Percentiles rank a stretch among this genome's conserved stretches.
Conservation (phyloP, 495 filamentous ascomycete genomes). For the Lasiosphaeria hispida region DNA sequence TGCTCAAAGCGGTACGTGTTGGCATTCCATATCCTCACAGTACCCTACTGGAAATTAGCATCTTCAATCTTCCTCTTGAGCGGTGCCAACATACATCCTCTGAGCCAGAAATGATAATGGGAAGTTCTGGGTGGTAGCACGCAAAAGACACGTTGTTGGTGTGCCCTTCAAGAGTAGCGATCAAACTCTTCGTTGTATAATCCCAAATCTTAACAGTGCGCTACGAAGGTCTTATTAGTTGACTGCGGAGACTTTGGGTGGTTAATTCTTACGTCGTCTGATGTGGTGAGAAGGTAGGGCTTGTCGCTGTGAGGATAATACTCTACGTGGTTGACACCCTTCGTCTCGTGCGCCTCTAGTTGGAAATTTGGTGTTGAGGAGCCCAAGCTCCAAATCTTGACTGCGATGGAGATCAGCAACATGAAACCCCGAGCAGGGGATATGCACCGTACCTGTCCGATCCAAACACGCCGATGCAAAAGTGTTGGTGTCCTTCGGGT, state of each 20-base stretch:
- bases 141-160: conserved; percentile 99
- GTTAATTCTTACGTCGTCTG: conserved; percentile 61
- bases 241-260: neutral
- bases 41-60: conserved; percentile 50
- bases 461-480: conserved; percentile 97
- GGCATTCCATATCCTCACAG: conserved; percentile 97
- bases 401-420: conserved; percentile 30
- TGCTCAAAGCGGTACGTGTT: conserved; percentile 95
- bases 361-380: conserved; percentile 90
- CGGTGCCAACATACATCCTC: conserved; percentile 59
- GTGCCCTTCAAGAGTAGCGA: conserved; percentile 94
- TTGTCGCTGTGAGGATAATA: conserved; percentile 97
- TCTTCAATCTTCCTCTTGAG: neutral
- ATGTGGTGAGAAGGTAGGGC: conserved; percentile 94
- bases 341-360: conserved; percentile 94
- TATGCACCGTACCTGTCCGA: conserved; percentile 73
- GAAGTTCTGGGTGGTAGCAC: conserved; percentile 95
- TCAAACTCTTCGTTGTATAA: conserved; percentile 95
- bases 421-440: neutral
- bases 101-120: conserved; percentile 97
- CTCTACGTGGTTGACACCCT: conserved; percentile 96
- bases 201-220: conserved; percentile 96
- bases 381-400: conserved; percentile 98
- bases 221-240: conserved; percentile 11
- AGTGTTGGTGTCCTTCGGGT: conserved; percentile 97